phyloP scores from a whole-genome alignment of 805 yeast species.

The Pichia eremophila region DNA sequence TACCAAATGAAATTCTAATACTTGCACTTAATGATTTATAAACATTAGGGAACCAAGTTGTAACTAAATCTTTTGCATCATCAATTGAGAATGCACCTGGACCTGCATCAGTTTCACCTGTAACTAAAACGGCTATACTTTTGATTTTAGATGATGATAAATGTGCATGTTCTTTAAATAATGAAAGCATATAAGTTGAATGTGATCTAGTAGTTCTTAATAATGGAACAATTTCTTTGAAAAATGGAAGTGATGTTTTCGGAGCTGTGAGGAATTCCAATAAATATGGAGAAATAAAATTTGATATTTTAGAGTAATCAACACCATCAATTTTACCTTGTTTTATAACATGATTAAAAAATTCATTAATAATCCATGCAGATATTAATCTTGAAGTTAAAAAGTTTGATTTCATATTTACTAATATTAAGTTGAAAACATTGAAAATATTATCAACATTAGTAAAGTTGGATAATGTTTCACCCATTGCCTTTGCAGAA shows the following conservation, averaged over 20 bases:
- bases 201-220: slow-evolving; percentile 79
- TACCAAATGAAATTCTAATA: slow-evolving; percentile 59
- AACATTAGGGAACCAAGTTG: slow-evolving; percentile 58
- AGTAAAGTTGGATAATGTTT: slow-evolving; percentile 42
- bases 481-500: slow-evolving; percentile 71
- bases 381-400: slow-evolving; percentile 74
- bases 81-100: slow-evolving; percentile 82
- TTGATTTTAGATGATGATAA: slow-evolving; percentile 66
- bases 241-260: slow-evolving; percentile 35
- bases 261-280: slow-evolving; percentile 1
- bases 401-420: slow-evolving; percentile 37
- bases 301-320: slow-evolving; percentile 12
- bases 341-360: slow-evolving; percentile 13
- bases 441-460: slow-evolving; percentile 28
- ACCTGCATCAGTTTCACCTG: slow-evolving; percentile 91
- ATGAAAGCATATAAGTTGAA: slow-evolving; percentile 70
- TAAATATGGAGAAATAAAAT: slow-evolving; percentile 5
- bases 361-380: slow-evolving; percentile 65
- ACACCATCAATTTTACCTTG: slow-evolving; percentile 25
- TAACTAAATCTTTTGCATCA: slow-evolving; percentile 60
- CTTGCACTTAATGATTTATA: slow-evolving; percentile 55
- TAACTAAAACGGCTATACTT: slow-evolving; percentile 77
- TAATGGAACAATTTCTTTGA: slow-evolving; percentile 80
- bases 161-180: slow-evolving; percentile 70
- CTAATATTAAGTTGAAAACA: slow-evolving; percentile 30